Evolutionary conservation across 2,329 filamentous ascomycete genomes (phyloP).

Genomic region (Endocalyx cinctus): DNA sequence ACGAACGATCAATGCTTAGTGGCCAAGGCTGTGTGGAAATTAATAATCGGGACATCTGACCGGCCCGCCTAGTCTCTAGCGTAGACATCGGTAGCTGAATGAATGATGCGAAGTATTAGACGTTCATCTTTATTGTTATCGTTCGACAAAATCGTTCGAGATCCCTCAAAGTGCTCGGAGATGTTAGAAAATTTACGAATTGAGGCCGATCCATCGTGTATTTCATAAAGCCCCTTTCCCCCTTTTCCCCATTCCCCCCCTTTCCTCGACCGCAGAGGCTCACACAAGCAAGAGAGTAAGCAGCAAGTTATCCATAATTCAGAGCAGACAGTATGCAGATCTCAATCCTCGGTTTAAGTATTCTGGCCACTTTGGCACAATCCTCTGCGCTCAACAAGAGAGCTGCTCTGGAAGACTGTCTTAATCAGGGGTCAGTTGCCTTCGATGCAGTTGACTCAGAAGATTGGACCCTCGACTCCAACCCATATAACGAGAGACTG

Average conservation of each 20-base stretch:
- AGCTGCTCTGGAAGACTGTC: conserved; percentile 23
- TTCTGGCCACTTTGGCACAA: conserved; percentile 17
- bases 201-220: conserved; percentile 11
- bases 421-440: conserved; percentile 15
- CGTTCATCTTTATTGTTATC: too few relatives aligned
- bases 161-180: conserved; percentile 5
- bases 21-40: conserved; percentile 18
- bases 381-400: conserved; percentile 20
- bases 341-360: conserved; percentile 16
- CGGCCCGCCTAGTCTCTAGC: too few relatives aligned
- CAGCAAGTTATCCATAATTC: too few relatives aligned
- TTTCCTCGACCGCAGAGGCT: too few relatives aligned
- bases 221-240: too few relatives aligned
- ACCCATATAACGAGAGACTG: conserved; percentile 24
- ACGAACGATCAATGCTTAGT: conserved; percentile 12
- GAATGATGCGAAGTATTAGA: too few relatives aligned
- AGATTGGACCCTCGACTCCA: conserved; percentile 23
- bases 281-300: too few relatives aligned
- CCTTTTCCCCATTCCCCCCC: too few relatives aligned
- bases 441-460: conserved; percentile 21
- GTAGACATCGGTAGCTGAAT: too few relatives aligned
- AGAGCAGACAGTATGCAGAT: conserved; percentile 16
- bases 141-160: conserved; percentile 23
- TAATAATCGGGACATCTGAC: conserved; percentile 23
- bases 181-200: conserved; percentile 7